Base-by-base conservation (phyloP, 2,329 filamentous ascomycete species). In the Pseudocercospora ulei region DNA sequence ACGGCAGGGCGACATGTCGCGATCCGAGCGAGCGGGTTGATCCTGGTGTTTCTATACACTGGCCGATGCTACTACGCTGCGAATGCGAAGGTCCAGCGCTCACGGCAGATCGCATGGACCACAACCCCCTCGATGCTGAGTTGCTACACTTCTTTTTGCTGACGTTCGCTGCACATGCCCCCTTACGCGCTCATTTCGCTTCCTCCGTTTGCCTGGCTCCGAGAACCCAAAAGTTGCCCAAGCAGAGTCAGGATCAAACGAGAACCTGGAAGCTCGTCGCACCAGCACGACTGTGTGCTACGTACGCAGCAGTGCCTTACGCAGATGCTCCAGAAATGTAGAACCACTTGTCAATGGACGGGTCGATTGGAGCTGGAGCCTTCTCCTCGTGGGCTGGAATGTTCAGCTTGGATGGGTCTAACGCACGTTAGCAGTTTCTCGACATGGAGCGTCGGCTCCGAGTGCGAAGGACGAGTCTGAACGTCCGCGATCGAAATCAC, bases 291-390 rank as follows among this genome's bases (percentile, higher is more conserved):
- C 26, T 36, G 39, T 28, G 33, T 34, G 31, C 9, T 6, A 30
- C 7, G 31, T 25, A 41, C 7, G 31, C 26, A 41, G 39, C 27
- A 18, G 19, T 5, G 24, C 47, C 28, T 54, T 67, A 68, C 49
- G 58, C 61, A 49, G 65, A 66, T 56, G 90, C 90, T 67, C 90
- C 90, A 65, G 86, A 94, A 69, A 98, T 98, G 78, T 96, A 98
- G 82, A 98, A 98, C 90, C 90, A 98, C 79, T 98, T 98, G 78
- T 98, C 90, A 62, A 96, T 94, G 67, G 80, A 92, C 63, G 78
- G 75, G 63, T 98, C 90, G 57, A 98, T 94, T 60, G 88, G 87
- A 52, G 80, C 88, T 45, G 90, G 78, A 39, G 75, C 64, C 43
- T 92, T 71, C 59, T 92, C 80, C 76, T 95, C 75, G 68, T 82